Evolutionary conservation across 495 filamentous ascomycete genomes (phyloP).

Genomic region (Trichoderma asperelloides): DNA sequence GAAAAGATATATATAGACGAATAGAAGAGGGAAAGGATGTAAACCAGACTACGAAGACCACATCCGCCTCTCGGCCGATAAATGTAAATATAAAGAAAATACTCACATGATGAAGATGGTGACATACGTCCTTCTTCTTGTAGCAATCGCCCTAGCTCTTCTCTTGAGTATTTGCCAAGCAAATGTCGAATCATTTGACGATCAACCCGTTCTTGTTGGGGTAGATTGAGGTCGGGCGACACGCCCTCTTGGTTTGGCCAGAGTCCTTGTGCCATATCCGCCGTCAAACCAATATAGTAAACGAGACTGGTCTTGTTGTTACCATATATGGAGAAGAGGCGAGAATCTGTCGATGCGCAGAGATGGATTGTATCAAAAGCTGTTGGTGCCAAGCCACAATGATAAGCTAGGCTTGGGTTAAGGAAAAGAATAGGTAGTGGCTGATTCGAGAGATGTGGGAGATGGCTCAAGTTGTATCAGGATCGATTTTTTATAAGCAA

Average conservation of each 20-base stretch:
- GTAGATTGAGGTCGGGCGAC: conserved; percentile 1
- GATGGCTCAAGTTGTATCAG: neutral
- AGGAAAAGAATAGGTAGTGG: neutral
- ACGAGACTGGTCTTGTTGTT: neutral
- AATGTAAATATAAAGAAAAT: neutral
- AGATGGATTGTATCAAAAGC: neutral
- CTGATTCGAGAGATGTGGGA: neutral
- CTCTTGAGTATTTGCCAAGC: conserved; percentile 6
- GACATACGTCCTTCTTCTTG: conserved; percentile 7
- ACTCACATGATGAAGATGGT: conserved; percentile 7
- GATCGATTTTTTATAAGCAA: neutral
- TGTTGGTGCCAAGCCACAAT: neutral
- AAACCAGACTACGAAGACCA: no score
- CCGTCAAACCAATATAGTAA: neutral
- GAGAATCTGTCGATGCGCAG: neutral
- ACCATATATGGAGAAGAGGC: neutral
- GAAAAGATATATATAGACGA: no score
- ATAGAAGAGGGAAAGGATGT: no score
- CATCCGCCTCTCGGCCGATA: no score
- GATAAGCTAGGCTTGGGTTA: neutral
- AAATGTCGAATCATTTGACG: conserved; percentile 12
- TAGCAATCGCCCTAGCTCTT: conserved; percentile 4
- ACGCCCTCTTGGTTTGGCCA: neutral
- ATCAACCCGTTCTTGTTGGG: conserved; percentile 6
- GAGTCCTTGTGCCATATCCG: neutral